Evolutionary conservation across 2,329 filamentous ascomycete species (phyloP), one percentile per base, ranked within the genome.

Genomic region (Sordariomycetes sp.): DNA sequence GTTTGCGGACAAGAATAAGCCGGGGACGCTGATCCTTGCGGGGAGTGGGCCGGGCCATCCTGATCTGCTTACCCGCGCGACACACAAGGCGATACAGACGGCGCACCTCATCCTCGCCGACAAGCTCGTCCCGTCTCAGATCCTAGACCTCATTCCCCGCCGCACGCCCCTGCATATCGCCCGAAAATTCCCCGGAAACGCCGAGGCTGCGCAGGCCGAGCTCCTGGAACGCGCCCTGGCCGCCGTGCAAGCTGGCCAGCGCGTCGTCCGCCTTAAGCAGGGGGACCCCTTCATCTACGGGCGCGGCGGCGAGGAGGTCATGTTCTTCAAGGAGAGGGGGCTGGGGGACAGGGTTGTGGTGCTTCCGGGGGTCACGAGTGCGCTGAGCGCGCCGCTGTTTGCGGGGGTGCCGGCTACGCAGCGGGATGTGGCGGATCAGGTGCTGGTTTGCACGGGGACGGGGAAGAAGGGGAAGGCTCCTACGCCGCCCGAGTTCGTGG

Each of bases 251-350:
- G 70, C 71, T 22, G 94, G 94, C 13, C 84, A 88, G 67, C 87
- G 82, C 1, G 94, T 99, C 0, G 77, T 99, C 36, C 81, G 94
- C 2, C 76, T 99, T 52, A 99, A 99, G 73, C 94, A 99, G 69
- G 94, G 94, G 52, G 94, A 99, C 65, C 94, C 94, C 0, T 99
- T 95, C 70, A 82, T 99, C 45, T 99, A 97, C 70, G 94, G 94
- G 45, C 85, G 94, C 45, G 94, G 94, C 58, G 94, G 90, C 36
- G 94, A 99, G 69, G 94, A 99, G 69, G 89, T 90, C 45, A 81
- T 83, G 34, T 96, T 88, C 68, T 96, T 99, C 76, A 76, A 84
- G 2, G 73, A 74, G 2, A 78, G 86, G 53, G 90, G 90, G 1
- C 85, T 86, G 59, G 78, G 77, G 5, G 81, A 84, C 12, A 73